Base-by-base conservation (phyloP, 106 monocot genomes). In the Dendrobium catenatum region DNA sequence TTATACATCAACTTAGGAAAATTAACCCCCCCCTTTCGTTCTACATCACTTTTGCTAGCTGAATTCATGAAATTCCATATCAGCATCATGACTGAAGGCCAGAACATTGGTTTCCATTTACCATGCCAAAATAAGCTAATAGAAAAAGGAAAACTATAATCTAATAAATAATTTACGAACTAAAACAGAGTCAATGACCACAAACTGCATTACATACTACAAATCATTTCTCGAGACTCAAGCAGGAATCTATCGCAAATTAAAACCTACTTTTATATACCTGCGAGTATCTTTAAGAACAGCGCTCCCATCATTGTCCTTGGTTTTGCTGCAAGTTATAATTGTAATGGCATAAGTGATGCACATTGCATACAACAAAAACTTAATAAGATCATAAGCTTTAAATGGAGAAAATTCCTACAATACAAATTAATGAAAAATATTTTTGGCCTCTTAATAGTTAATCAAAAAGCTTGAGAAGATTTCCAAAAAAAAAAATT, bases 281-380 rank as follows among this genome's bases (percentile, higher is more conserved):
- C 83, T 73, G 83, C 78, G 46, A 83, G 83, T 31, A 83, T 70
- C 73, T 79, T 78, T 74, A 83, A 74, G 83, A 83, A 83, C 26
- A 79, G 20, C 19, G 83, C 79, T 73, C 83, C 83, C 83, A 83
- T 78, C 83, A 83, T 73, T 40, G 83, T 83, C 79, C 83, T 73
- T 43, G 83, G 83, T 47, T 83, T 83, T 6, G 56, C 83, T 83
- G 74, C 72, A 79, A 56, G 16, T 79, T 51, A 43, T 15, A 43
- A 74, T 37, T 44, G 74, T 5, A 1, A 74, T 11, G 42, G 74
- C 33, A 72, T 72, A 72, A 40, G 72, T 72, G 17, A 37, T 3
- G 37, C 37, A 72, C 72, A 16, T 72, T 37, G 18, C n/a, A 72
- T 33, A 37, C 5, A 72, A 40, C 40, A 72, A 40, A 3, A 72